Conservation (phyloP, 305 asterid genomes). For the Plantago coronopus region DNA sequence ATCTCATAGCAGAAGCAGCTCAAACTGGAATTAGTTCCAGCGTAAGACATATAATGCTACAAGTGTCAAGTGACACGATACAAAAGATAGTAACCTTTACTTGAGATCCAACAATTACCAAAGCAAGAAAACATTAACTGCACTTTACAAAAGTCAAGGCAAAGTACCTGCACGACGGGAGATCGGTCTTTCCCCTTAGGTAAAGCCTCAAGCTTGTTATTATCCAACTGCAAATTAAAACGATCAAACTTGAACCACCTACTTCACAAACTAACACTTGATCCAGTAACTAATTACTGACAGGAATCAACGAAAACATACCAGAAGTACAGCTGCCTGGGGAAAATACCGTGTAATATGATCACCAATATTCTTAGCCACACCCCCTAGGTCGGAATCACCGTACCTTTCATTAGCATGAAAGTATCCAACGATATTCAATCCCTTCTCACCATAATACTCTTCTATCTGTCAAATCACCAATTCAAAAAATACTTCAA, state of each 20-base stretch:
- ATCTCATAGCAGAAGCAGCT: too few relatives aligned
- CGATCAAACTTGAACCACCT: conserved; percentile 6
- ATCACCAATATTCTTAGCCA: conserved; percentile 89
- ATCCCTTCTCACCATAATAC: conserved; percentile 42
- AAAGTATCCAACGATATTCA: conserved; percentile 51
- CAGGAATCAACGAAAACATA: conserved; percentile 23
- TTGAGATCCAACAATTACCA: too few relatives aligned
- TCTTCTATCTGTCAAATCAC: conserved; percentile 33
- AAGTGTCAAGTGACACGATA: too few relatives aligned
- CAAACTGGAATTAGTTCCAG: too few relatives aligned
- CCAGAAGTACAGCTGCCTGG: conserved; percentile 88
- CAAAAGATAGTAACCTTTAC: too few relatives aligned
- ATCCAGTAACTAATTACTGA: background rate
- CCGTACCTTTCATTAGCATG: conserved; percentile 72
- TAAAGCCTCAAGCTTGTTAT: conserved; percentile 66
- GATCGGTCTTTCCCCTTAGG: conserved; percentile 61
- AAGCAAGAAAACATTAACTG: background rate
- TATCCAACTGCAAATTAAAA: conserved; percentile 64
- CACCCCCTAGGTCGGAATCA: conserved; percentile 65
- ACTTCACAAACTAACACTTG: conserved; percentile 3
- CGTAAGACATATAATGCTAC: too few relatives aligned
- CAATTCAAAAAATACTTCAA: conserved; percentile 11
- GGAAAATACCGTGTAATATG: conserved; percentile 79
- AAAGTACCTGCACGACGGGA: conserved; percentile 81
- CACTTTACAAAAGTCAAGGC: background rate